Conservation (phyloP, 495 filamentous ascomycete species). For the Penicillium fimorum region DNA sequence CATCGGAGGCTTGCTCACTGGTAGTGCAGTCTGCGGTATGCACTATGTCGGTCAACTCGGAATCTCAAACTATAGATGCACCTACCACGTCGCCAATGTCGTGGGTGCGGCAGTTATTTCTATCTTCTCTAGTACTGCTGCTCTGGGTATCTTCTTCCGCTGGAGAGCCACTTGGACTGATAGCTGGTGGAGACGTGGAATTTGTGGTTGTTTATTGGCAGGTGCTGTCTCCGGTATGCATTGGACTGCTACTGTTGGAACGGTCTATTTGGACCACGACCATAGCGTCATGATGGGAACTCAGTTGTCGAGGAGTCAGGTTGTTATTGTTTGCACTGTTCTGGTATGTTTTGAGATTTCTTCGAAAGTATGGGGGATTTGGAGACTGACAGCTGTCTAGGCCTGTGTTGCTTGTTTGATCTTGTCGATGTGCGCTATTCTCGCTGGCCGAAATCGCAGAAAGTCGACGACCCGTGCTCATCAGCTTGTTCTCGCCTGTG, state of each 20-base stretch:
- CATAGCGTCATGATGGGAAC: constrained; percentile 23
- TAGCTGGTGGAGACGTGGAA: constrained; percentile 67
- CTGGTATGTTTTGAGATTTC: constrained; percentile 47
- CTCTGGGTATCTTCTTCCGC: constrained; percentile 74
- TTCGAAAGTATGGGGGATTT: neutral
- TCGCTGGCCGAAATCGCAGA: constrained; percentile 53
- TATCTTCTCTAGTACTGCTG: constrained; percentile 61
- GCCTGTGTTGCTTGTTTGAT: constrained; percentile 60
- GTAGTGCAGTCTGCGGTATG: constrained; percentile 79
- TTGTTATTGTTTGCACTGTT: constrained; percentile 62
- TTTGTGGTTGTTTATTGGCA: constrained; percentile 66
- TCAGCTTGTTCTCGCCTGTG: constrained; percentile 73
- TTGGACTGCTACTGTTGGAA: constrained; percentile 77
- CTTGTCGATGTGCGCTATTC: constrained; percentile 54
- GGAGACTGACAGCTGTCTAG: constrained; percentile 31
- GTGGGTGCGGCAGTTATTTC: constrained; percentile 70
- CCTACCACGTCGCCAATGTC: constrained; percentile 57
- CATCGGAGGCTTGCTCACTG: constrained; percentile 65
- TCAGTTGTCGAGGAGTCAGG: constrained; percentile 53
- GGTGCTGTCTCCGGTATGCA: constrained; percentile 83
- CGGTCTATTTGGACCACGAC: constrained; percentile 54
- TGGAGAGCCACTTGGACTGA: constrained; percentile 75
- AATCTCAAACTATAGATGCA: constrained; percentile 70
- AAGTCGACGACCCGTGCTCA: constrained; percentile 65
- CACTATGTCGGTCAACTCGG: constrained; percentile 85